A percentile compares a stretch with the other conserved stretches of the same genome.
Evolutionary conservation across 1,284 basidiomycete species (phyloP).

Genomic region (Papiliotrema laurentii): DNA sequence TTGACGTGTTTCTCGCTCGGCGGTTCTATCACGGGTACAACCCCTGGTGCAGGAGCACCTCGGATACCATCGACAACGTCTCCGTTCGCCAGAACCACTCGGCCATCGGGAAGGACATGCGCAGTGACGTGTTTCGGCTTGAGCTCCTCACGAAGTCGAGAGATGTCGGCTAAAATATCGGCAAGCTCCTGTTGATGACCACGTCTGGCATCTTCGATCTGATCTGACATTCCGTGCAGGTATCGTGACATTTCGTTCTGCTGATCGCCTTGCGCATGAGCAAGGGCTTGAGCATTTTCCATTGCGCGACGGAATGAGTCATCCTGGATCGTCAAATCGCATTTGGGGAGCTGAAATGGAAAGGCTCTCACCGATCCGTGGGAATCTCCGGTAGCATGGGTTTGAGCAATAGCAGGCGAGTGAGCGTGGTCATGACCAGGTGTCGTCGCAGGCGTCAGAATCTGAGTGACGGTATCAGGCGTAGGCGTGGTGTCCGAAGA

Average conservation of each 20-base stretch:
- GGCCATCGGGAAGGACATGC: slow-evolving; percentile 39
- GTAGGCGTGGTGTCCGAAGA: slow-evolving; percentile 27
- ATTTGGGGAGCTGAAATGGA: background rate
- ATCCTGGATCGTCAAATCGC: background rate
- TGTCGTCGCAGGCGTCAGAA: slow-evolving; percentile 24
- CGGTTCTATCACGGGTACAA: slow-evolving; percentile 18
- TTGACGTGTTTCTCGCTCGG: slow-evolving; percentile 25
- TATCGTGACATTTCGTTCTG: slow-evolving; percentile 46
- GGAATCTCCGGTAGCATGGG: background rate
- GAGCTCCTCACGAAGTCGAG: slow-evolving; percentile 33
- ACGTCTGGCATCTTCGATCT: slow-evolving; percentile 34
- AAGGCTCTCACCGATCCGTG: slow-evolving; percentile 1
- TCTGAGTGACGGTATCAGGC: slow-evolving; percentile 20
- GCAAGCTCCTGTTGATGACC: slow-evolving; percentile 32
- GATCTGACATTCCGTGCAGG: slow-evolving; percentile 43
- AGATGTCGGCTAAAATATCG: slow-evolving; percentile 37
- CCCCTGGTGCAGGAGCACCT: slow-evolving; percentile 25
- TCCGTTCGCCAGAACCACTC: slow-evolving; percentile 40
- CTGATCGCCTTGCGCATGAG: slow-evolving; percentile 42
- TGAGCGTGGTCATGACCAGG: slow-evolving; percentile 1
- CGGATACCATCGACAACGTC: slow-evolving; percentile 43
- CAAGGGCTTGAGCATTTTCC: slow-evolving; percentile 21
- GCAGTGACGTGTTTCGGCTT: slow-evolving; percentile 37
- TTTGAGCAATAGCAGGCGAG: background rate
- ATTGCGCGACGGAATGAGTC: slow-evolving; percentile 2